Evolutionary conservation across 768 basidiomycete genomes (phyloP), one percentile per base, ranked within the genome.

Genomic region (Amanita thiersii): DNA sequence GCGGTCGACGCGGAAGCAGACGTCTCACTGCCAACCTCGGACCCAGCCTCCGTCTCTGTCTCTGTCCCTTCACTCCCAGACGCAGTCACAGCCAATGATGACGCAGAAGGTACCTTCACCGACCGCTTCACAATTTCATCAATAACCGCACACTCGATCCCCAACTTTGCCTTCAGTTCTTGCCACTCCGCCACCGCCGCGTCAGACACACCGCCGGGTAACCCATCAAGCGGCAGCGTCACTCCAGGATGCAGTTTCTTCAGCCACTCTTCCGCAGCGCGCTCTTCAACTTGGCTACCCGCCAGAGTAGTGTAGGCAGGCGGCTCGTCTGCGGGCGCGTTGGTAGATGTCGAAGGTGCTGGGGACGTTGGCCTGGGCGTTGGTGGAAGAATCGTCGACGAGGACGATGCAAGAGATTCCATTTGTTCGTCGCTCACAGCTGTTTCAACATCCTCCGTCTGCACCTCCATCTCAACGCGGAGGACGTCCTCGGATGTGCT

Each of bases 111-210:
- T 6, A 48, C 44, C 40, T 51, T 56, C 25, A 53, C 49, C 3
- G 65, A 66, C 23, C 44, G 52, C 32, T 57, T 74, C 42, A 90
- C 65, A 39, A 81, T 61, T 57, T 80, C 76, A 56, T 90, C 86
- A 51, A 90, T 83, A 34, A 86, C 82, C 20, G 64, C 50, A 51
- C 87, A 90, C 19, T 80, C 80, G 32, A 87, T 69, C 8, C 87
- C 87, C 6, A 90, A 69, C 55, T 89, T 85, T 19, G 75, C 75
- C 59, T 90, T 86, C 40, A 90, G 63, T 5, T 79, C 72, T 48
- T 76, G 77, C 88, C 87, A 90, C 48, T 86, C 86, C 48, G 81
- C 83, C 17, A 71, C 57, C 1, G 75, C 65, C 25, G 86, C 85
- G 39, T 75, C 69, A 3, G 85, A 78, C 19, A 90, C 62, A 8